Percentiles rank a stretch among this genome's conserved stretches.
These are phyloP conservation scores for Raffaelea ambrosiae DNA, from an alignment of 2,329 filamentous ascomycete genomes.

Conservation along the genomic window DNA sequence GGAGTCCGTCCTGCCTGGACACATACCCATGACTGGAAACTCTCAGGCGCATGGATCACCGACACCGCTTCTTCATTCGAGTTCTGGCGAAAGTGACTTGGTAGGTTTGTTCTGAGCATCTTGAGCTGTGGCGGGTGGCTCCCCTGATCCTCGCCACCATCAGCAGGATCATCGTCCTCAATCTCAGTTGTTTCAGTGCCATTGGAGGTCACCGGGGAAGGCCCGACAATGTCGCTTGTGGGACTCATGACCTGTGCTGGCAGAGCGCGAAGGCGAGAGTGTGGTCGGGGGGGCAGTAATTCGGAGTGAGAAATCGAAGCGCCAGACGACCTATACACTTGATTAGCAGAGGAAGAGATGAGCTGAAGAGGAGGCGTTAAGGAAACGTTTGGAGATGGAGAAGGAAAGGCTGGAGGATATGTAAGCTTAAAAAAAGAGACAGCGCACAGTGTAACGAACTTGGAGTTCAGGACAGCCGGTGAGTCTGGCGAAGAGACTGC, in stretches of 20 bases:
- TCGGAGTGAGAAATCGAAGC: constrained; percentile 27
- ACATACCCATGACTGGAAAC: constrained; percentile 71
- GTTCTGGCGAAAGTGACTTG: constrained; percentile 47
- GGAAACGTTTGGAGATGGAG: background rate
- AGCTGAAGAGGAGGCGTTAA: background rate
- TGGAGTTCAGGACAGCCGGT: constrained; percentile 27
- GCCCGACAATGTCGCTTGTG: constrained; percentile 63
- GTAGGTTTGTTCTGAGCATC: constrained; percentile 48
- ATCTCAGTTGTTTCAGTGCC: constrained; percentile 78
- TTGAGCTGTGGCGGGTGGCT: constrained; percentile 31
- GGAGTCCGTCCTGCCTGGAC: background rate
- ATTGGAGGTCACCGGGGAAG: constrained; percentile 78
- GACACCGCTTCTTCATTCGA: constrained; percentile 74
- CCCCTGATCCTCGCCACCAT: background rate
- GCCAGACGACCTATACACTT: constrained; percentile 24
- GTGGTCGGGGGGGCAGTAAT: constrained; percentile 42
- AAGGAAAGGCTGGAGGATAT: background rate
- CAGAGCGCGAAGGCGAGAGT: constrained; percentile 37
- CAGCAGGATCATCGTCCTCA: constrained; percentile 55
- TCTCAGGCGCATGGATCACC: constrained; percentile 83
- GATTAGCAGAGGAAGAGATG: constrained; percentile 1
- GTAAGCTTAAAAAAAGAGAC: constrained; percentile 27
- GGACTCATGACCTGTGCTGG: constrained; percentile 52
- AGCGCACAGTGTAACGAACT: constrained; percentile 45
- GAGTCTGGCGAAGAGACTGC: constrained; percentile 46